phyloP scores from a whole-genome alignment of 75 land plant species.

The Azolla pinnata region DNA sequence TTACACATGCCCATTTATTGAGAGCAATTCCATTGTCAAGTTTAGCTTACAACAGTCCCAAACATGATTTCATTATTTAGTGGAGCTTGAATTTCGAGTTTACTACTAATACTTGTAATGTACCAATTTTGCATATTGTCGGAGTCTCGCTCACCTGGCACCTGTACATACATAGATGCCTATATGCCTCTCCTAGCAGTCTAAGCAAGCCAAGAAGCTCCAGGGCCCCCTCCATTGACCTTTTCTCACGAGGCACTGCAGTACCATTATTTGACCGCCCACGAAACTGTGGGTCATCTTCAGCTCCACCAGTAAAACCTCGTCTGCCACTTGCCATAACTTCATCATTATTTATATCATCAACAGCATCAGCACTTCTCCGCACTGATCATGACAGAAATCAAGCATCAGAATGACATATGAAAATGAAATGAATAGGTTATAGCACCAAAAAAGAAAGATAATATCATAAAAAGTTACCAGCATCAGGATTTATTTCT shows the following conservation, averaged over 20 bases:
- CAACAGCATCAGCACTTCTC: not conserved
- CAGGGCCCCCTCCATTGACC: slow-evolving; percentile 32
- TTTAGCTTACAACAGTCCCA: too few species aligned
- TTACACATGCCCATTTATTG: too few species aligned
- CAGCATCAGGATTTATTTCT: slow-evolving; percentile 61
- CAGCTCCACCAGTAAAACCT: slow-evolving; percentile 13
- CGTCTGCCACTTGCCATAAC: not conserved
- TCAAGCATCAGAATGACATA: too few species aligned
- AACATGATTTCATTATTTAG: too few species aligned
- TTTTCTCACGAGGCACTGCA: slow-evolving; percentile 19
- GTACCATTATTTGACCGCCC: slow-evolving; percentile 17
- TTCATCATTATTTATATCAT: not conserved
- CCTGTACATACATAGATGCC: slow-evolving; percentile 66
- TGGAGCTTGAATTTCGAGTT: too few species aligned
- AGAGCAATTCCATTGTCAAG: too few species aligned
- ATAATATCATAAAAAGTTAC: slow-evolving; percentile 20
- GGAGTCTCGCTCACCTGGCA: slow-evolving; percentile 53
- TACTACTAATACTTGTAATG: too few species aligned
- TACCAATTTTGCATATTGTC: too few species aligned
- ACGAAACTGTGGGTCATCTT: slow-evolving; percentile 34
- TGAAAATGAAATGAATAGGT: too few species aligned
- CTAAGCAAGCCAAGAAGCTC: slow-evolving; percentile 64
- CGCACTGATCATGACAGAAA: too few species aligned
- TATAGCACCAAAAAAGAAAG: too few species aligned
- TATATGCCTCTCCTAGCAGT: slow-evolving; percentile 75